phyloP scores from a whole-genome alignment of 768 basidiomycete species.

The Astraeus odoratus region DNA sequence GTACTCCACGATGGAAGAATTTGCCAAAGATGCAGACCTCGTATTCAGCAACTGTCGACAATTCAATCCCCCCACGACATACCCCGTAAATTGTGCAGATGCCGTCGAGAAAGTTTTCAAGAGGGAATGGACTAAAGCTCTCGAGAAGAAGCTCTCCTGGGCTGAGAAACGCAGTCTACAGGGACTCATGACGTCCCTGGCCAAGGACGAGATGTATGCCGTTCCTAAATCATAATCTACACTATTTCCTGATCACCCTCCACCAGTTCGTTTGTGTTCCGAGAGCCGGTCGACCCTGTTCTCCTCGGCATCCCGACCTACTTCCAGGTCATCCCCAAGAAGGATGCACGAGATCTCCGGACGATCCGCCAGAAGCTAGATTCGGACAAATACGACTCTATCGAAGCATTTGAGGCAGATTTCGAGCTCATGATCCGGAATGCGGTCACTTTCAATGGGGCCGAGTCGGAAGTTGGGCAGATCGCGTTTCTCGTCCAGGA shows the following conservation, averaged over 20 bases:
- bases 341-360: constrained; percentile 80
- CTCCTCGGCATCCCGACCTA: constrained; percentile 80
- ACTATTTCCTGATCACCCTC: background rate
- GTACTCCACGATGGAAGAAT: constrained; percentile 78
- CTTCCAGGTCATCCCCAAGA: constrained; percentile 75
- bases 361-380: constrained; percentile 81
- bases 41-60: constrained; percentile 85
- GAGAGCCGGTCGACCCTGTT: constrained; percentile 85
- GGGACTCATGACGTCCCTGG: constrained; percentile 59
- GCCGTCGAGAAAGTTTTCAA: constrained; percentile 68
- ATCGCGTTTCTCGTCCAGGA: constrained; percentile 46
- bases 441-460: constrained; percentile 83
- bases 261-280: constrained; percentile 67
- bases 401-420: constrained; percentile 79
- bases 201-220: constrained; percentile 60
- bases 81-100: constrained; percentile 66
- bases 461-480: constrained; percentile 69
- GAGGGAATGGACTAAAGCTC: constrained; percentile 79
- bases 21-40: constrained; percentile 73
- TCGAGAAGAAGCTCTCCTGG: constrained; percentile 66
- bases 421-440: constrained; percentile 84
- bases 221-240: background rate
- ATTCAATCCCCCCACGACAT: constrained; percentile 84
- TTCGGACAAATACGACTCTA: constrained; percentile 70
- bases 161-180: constrained; percentile 76